Evolutionary conservation across 352 stramenopile species (phyloP).

Genomic region (Peronospora farinosa): DNA sequence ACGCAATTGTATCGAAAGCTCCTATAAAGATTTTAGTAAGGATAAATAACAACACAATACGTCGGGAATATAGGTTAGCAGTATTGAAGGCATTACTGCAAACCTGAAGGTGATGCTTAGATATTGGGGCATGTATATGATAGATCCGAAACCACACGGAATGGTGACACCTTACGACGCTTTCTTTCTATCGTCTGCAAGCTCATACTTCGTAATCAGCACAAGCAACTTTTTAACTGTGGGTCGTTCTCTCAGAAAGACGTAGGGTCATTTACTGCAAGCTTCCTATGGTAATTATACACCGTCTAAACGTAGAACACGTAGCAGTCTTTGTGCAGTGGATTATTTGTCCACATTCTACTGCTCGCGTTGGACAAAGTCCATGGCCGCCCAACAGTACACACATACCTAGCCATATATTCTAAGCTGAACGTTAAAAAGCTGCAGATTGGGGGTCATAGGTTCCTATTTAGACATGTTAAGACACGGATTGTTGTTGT

Average conservation of each 20-base stretch:
- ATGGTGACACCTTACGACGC: constrained; percentile 11
- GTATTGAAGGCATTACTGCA: constrained; percentile 12
- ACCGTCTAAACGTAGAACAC: constrained; percentile 18
- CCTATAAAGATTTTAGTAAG: too few relatives aligned
- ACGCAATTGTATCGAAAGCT: too few relatives aligned
- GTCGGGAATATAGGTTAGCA: too few relatives aligned
- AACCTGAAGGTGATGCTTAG: constrained; percentile 43
- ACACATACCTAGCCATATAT: too few relatives aligned
- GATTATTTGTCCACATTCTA: constrained; percentile 29
- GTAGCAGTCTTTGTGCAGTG: constrained; percentile 21
- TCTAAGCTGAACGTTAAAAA: constrained; percentile 8
- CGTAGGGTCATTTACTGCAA: constrained; percentile 29
- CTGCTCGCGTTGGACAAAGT: constrained; percentile 26
- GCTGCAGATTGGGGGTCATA: constrained; percentile 35
- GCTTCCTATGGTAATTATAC: constrained; percentile 22
- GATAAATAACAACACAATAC: too few relatives aligned
- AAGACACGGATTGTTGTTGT: too few relatives aligned
- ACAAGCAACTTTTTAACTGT: constrained; percentile 37
- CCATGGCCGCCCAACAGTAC: constrained; percentile 12
- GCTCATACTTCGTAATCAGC: neutral
- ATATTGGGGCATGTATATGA: constrained; percentile 52
- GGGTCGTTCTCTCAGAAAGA: constrained; percentile 31
- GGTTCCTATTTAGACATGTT: too few relatives aligned
- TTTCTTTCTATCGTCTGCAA: constrained; percentile 19
- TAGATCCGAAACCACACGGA: constrained; percentile 30